Base-by-base conservation (phyloP, 257 asterid genomes). In the Penstemon eatonii region DNA sequence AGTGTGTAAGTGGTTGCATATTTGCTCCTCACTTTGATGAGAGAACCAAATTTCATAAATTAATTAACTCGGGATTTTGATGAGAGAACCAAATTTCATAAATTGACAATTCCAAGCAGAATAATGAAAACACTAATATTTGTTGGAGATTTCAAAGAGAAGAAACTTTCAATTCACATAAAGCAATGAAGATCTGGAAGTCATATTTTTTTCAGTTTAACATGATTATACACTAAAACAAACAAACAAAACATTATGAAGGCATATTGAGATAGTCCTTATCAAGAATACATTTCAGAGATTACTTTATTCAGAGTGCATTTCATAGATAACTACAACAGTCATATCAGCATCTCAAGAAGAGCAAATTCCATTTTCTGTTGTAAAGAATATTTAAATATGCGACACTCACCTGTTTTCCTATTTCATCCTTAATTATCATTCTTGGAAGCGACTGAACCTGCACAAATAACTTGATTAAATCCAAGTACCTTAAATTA, bases 371-470 rank as follows among this genome's bases (percentile, higher is more conserved):
- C 12, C 15, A 44, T 59, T 53, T 62, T 58, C 13, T 9, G 60
- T n/a, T 55, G 36, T 5, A 67, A 57, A 6, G 67, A 45, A 42
- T 69, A 39, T 65, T n/a, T 52, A 70, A 68, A 61, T 59, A 63
- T 59, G 72, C 56, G 61, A 65, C 25, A 64, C 64, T 80, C 51
- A 85, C 98, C 94, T 90, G 96, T 83, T 88, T 82, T 66, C 99
- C 99, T 43, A 93, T 88, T 73, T 88, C 97, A 73, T 93, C 97
- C 80, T 75, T 89, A 54, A 88, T 90, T 69, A 90, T 90, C 97
- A 93, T 93, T 83, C 99, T 90, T 42, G 97, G 99, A 75, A 90
- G 99, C 9, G 99, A 93, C 71, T 93, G 97, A 63, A 93, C 96
- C 99, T 93, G 95, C 74, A 82, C 11, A 54, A 37, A 60, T 64